Evolutionary conservation across 1,284 basidiomycete genomes (phyloP).

Genomic region (Naganishia sp.): DNA sequence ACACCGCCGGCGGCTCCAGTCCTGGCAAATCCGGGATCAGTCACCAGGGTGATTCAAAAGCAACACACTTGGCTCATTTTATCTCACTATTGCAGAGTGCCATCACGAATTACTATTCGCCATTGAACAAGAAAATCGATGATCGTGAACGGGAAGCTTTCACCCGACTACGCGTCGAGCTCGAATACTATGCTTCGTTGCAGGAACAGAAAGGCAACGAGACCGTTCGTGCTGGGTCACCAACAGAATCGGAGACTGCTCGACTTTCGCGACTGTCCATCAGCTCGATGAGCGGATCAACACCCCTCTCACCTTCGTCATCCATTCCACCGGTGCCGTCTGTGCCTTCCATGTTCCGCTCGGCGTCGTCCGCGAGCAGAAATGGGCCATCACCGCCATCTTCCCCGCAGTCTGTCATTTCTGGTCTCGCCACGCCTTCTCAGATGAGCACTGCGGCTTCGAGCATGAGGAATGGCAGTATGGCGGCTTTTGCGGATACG

Average conservation of each 20-base stretch:
- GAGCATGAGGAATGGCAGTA: background rate
- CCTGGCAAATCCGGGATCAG: background rate
- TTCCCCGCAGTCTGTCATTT: background rate
- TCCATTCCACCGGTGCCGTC: conserved; percentile 10
- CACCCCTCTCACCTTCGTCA: conserved; percentile 1
- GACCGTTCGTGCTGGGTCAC: conserved; percentile 1
- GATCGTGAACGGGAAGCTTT: conserved; percentile 50
- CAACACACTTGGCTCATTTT: conserved; percentile 38
- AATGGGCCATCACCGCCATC: background rate
- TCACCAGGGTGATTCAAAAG: conserved; percentile 8
- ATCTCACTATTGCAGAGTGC: conserved; percentile 46
- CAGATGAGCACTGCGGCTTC: conserved; percentile 15
- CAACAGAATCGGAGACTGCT: background rate
- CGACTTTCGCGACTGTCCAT: conserved; percentile 7
- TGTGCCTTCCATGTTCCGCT: conserved; percentile 12
- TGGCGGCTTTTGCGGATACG: conserved; percentile 3
- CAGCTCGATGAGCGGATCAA: background rate
- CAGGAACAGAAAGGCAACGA: conserved; percentile 30
- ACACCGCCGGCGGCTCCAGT: conserved; percentile 29
- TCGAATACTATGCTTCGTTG: conserved; percentile 38
- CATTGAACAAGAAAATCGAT: conserved; percentile 41
- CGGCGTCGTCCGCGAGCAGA: background rate
- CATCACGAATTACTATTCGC: conserved; percentile 46
- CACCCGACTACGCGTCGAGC: conserved; percentile 48
- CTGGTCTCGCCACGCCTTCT: background rate